These are phyloP conservation scores for Amesomyces nigricolor DNA, from an alignment of 2,329 filamentous ascomycete species.

Conservation along the genomic window DNA sequence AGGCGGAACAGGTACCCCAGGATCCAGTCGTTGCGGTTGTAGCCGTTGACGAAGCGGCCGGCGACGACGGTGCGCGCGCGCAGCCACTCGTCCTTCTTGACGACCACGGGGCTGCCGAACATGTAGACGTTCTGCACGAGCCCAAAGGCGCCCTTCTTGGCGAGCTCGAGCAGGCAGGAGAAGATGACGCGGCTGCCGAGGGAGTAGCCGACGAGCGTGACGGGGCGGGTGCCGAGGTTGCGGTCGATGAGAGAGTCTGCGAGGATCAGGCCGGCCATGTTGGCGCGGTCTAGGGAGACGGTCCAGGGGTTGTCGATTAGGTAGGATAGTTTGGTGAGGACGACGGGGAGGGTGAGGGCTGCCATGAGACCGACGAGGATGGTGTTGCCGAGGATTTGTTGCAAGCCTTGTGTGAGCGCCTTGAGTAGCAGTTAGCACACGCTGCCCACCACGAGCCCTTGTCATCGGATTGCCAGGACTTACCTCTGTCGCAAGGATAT, in stretches of 20 bases:
- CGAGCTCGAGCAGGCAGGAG: conserved; percentile 80
- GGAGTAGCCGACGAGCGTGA: conserved; percentile 93
- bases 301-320: conserved; percentile 98
- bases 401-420: conserved; percentile 92
- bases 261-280: conserved; percentile 81
- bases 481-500: conserved; percentile 95
- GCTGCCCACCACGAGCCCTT: not conserved
- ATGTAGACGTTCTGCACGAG: conserved; percentile 92
- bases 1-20: conserved; percentile 91
- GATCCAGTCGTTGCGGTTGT: conserved; percentile 95
- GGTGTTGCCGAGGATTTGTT: conserved; percentile 89
- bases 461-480: conserved; percentile 26
- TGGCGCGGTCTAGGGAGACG: conserved; percentile 88
- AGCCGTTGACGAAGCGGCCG: conserved; percentile 93
- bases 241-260: conserved; percentile 90
- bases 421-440: conserved; percentile 38
- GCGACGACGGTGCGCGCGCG: conserved; percentile 76
- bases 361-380: conserved; percentile 87
- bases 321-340: conserved; percentile 89
- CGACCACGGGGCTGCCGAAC: conserved; percentile 87
- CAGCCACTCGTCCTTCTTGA: conserved; percentile 84
- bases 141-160: conserved; percentile 75
- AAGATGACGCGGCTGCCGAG: conserved; percentile 90
- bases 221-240: conserved; percentile 82
- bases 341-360: conserved; percentile 83